Percentiles rank a stretch among this genome's conserved stretches.
These are phyloP conservation scores for Stephanocyclus meneghinianus DNA, from an alignment of 352 stramenopile genomes.

Conservation along the genomic window DNA sequence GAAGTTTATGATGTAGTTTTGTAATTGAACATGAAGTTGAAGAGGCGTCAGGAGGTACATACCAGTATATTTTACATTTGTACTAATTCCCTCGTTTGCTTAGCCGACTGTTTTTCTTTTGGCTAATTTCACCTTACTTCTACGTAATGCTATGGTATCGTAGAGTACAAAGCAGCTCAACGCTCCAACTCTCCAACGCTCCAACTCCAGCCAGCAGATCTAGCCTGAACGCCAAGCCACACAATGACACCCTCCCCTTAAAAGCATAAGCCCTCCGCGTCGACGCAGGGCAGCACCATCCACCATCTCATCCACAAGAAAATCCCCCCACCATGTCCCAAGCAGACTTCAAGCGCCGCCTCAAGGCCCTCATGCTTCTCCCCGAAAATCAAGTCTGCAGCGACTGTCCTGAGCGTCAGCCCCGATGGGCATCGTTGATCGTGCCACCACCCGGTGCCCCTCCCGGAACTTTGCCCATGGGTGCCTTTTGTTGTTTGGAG, in stretches of 20 bases:
- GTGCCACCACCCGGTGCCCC: constrained; percentile 71
- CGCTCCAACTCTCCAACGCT: not conserved
- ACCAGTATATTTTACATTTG: too few species aligned
- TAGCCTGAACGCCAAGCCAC: not conserved
- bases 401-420: constrained; percentile 81
- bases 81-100: too few species aligned
- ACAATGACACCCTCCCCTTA: not conserved
- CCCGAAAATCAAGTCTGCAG: constrained; percentile 81
- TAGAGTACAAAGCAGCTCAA: not conserved
- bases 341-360: constrained; percentile 52
- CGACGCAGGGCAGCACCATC: not conserved
- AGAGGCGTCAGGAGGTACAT: too few species aligned
- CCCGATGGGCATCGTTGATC: constrained; percentile 82
- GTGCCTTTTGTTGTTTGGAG: constrained; percentile 95
- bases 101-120: too few species aligned
- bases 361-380: constrained; percentile 77
- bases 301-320: not conserved
- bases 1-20: too few species aligned
- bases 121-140: too few species aligned
- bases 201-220: not conserved
- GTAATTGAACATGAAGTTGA: too few species aligned
- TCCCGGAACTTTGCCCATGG: constrained; percentile 70
- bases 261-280: not conserved
- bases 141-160: too few species aligned
- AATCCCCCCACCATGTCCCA: constrained; percentile 40